Evolutionary conservation across 2,329 filamentous ascomycete species (phyloP).

Genomic region (Diaporthe vaccinii): DNA sequence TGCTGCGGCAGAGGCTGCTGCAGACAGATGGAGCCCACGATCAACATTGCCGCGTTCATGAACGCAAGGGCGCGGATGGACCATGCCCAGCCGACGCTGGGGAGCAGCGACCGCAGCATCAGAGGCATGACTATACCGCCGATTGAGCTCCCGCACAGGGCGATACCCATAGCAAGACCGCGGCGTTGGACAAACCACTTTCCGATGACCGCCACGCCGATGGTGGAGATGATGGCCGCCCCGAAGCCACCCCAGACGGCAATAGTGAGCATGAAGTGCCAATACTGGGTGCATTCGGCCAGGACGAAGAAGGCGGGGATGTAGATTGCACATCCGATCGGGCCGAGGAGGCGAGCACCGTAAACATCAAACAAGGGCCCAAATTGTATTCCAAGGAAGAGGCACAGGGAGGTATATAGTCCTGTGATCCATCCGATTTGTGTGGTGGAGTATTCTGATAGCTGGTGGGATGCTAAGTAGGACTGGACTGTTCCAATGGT

Average conservation of each 20-base stretch:
- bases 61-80: constrained; percentile 51
- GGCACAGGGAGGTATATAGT: constrained; percentile 58
- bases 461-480: constrained; percentile 60
- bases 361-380: constrained; percentile 63
- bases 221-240: constrained; percentile 53
- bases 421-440: constrained; percentile 65
- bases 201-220: constrained; percentile 50
- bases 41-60: constrained; percentile 46
- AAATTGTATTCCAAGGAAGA: constrained; percentile 61
- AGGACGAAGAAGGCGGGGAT: constrained; percentile 59
- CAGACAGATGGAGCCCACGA: constrained; percentile 52
- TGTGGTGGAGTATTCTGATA: constrained; percentile 55
- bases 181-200: constrained; percentile 47
- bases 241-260: constrained; percentile 59
- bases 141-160: constrained; percentile 43
- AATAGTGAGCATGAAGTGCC: constrained; percentile 62
- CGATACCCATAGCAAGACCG: constrained; percentile 47
- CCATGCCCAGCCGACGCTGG: constrained; percentile 51
- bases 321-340: constrained; percentile 53
- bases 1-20: constrained; percentile 47
- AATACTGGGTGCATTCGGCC: constrained; percentile 60
- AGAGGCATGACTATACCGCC: constrained; percentile 52
- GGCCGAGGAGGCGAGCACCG: constrained; percentile 56
- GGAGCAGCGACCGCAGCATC: constrained; percentile 49
- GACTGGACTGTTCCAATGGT: constrained; percentile 63